Base-by-base conservation (phyloP, 805 yeast genomes). In the Nakazawaea holstii region DNA sequence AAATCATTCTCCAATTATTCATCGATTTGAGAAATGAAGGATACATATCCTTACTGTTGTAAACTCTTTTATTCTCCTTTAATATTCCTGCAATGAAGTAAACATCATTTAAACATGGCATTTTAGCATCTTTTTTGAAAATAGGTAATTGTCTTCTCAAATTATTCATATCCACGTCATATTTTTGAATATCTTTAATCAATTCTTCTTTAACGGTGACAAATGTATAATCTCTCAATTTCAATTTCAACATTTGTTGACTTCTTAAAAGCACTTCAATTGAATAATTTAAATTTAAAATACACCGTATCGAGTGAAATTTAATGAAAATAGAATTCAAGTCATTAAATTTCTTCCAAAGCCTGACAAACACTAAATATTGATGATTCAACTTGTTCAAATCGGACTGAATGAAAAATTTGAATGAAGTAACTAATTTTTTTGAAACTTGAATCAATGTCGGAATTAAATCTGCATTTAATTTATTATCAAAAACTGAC, bases 1-100 rank as follows among this genome's bases (percentile, higher is more conserved):
- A 29, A 4, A 46, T 17, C 41, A 17, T 40, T 35, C 49, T 39
- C 49, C 49, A 46, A 26, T 46, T 46, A 6, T 17, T 17, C 49
- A 46, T 46, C 10, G 36, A 28, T n/a, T 17, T 29, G 14, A 36
- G 11, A 20, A 46, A 40, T 11, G 41, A 20, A 3, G 49, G 49
- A 30, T 17, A 46, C 49, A 40, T 13, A 17, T 46, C 45, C 7
- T 30, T 33, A 8, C n/a, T 14, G 9, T 35, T 24, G 13, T 39
- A 39, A n/a, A n/a, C 14, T 5, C 8, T 17, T 14, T 35, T 46
- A 15, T 40, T 9, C 10, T 15, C 7, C 24, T 40, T 46, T 37
- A 46, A 35, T 13, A 17, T 32, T 5, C 24, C 27, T 5, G 13
- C 28, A 3, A 36, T 14, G 15, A 27, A 40, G 20, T 46, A 46